A percentile compares a stretch with the other conserved stretches of the same genome.
These are phyloP conservation scores for Leccinum truebloodii DNA, from an alignment of 768 basidiomycete genomes.

Conservation along the genomic window DNA sequence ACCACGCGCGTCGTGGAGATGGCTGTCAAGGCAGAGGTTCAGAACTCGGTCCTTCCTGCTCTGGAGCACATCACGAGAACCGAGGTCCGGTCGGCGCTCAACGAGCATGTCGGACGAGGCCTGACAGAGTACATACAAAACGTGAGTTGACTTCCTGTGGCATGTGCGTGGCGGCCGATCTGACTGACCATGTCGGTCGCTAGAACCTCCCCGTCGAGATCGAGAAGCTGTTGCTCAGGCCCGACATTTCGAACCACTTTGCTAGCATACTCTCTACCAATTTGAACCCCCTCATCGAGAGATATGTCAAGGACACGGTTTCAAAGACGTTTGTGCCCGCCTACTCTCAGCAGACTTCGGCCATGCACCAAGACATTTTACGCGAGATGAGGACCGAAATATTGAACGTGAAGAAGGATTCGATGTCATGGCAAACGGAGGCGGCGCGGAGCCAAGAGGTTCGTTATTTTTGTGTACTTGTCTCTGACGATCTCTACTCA, in stretches of 20 bases:
- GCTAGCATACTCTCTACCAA: slow-evolving; percentile 71
- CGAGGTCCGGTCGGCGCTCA: slow-evolving; percentile 77
- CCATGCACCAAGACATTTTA: slow-evolving; percentile 78
- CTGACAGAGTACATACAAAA: slow-evolving; percentile 72
- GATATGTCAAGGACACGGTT: slow-evolving; percentile 80
- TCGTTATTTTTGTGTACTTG: not conserved
- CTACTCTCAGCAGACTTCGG: slow-evolving; percentile 70
- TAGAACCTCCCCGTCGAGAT: slow-evolving; percentile 79
- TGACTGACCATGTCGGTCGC: slow-evolving; percentile 9
- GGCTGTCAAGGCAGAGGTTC: slow-evolving; percentile 84
- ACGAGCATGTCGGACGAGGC: slow-evolving; percentile 74
- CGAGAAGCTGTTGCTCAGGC: slow-evolving; percentile 72
- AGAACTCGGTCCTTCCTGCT: slow-evolving; percentile 79
- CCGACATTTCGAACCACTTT: slow-evolving; percentile 76
- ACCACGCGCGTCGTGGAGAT: slow-evolving; percentile 88
- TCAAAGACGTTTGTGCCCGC: slow-evolving; percentile 73
- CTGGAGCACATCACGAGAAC: slow-evolving; percentile 79
- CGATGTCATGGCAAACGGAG: slow-evolving; percentile 80
- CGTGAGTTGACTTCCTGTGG: slow-evolving; percentile 38
- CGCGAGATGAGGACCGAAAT: slow-evolving; percentile 77
- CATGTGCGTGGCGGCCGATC: not conserved
- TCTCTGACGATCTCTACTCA: slow-evolving; percentile 12
- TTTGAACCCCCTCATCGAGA: slow-evolving; percentile 74
- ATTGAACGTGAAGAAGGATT: slow-evolving; percentile 73
- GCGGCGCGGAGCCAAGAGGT: slow-evolving; percentile 80